Conservation (phyloP, 257 asterid species). For the Ilex asprella region DNA sequence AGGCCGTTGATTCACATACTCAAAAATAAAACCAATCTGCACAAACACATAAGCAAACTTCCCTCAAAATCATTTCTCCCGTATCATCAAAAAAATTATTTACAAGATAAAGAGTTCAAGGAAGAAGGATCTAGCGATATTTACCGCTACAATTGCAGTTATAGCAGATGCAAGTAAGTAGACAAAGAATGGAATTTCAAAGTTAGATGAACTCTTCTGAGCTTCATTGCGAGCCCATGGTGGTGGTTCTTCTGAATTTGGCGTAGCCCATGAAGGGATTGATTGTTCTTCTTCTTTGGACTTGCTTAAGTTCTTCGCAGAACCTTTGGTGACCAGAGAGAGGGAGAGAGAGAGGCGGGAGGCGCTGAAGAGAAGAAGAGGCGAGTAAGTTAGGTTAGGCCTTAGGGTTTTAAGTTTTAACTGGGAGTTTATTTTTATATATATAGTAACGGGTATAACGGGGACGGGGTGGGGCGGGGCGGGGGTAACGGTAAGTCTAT, state of each 20-base stretch:
- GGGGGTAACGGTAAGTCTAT: too few species aligned
- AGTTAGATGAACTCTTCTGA: constrained; percentile 34
- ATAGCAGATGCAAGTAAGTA: constrained; percentile 88
- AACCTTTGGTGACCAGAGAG: constrained; percentile 30
- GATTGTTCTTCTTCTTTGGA: constrained; percentile 39
- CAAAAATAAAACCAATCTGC: constrained; percentile 90
- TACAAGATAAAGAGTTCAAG: too few species aligned
- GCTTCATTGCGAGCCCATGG: constrained; percentile 88
- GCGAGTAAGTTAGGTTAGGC: too few species aligned
- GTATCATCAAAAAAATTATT: too few species aligned
- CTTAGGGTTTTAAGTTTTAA: too few species aligned
- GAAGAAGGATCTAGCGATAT: too few species aligned
- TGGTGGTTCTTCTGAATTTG: constrained; percentile 72
- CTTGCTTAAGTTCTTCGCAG: constrained; percentile 31
- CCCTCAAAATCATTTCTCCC: constrained; percentile 11
- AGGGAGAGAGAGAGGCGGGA: too few species aligned
- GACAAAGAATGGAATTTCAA: constrained; percentile 61
- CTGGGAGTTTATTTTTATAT: too few species aligned
- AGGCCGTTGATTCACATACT: constrained; percentile 78
- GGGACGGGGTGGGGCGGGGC: too few species aligned
- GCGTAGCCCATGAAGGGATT: constrained; percentile 78
- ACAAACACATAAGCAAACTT: constrained; percentile 17
- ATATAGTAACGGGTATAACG: too few species aligned
- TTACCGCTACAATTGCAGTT: constrained; percentile 95
- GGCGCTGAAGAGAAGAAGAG: too few species aligned